Evolutionary conservation across 2,329 filamentous ascomycete species (phyloP), one percentile per base, ranked within the genome.

Genomic region (Hymenoscyphus infarciens): DNA sequence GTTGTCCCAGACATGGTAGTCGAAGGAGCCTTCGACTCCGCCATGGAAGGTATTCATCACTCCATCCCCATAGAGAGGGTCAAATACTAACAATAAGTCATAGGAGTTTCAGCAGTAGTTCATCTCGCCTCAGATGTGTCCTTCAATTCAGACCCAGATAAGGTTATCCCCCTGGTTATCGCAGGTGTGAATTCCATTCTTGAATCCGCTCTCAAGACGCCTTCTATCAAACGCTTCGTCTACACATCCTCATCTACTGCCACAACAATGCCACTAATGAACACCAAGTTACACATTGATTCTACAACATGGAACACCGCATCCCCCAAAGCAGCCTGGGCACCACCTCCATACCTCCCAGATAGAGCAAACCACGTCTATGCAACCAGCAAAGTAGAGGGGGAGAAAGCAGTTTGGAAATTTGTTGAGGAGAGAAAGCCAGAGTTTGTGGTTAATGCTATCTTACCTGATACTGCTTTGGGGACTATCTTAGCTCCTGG

Each of bases 201-300:
- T 5, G 72, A 76, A 6, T 70, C 77, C 0, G 77, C 78, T 0
- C 69, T 70, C 16, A 65, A 61, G 0, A 70, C 75, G 35, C 62
- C 73, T 0, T 69, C 65, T 1, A 73, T 82, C 0, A 76, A 76
- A 62, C 69, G 75, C 1, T 76, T 81, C 58, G 76, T 81, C 4
- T 69, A 74, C 56, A 79, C 77, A 0, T 75, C 72, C 22, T 77
- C 75, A 0, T 61, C 55, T 2, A 57, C 45, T 2, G 71, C 74
- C 0, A 65, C 68, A 1, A 68, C 73, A 0, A 63, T 63, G 4
- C 58, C 71, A 2, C 67, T 61, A 2, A 63, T 66, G 0, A 68
- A 68, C 7, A 65, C 67, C 1, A 61, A 69, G 3, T 67, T 68
- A 2, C 63, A 68, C 19, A 65, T 71, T 16, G 66, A 68, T 42